These are phyloP conservation scores for Lobosporangium transversale DNA, from an alignment of 192 early-diverging fungal genomes.

Conservation along the genomic window DNA sequence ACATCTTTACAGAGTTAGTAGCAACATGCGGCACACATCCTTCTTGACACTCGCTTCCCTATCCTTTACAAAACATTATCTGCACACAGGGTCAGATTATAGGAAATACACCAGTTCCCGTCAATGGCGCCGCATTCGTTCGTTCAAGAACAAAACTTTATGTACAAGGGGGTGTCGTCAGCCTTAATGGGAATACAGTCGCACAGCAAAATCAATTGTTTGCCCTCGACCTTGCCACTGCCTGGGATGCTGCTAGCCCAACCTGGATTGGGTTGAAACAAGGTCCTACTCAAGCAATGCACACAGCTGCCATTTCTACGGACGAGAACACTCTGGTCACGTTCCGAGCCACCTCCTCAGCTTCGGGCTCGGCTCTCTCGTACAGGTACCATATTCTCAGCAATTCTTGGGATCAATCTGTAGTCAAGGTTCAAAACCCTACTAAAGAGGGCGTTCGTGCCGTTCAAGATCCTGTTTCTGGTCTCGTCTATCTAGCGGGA, in stretches of 20 bases:
- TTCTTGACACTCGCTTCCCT: too few species aligned
- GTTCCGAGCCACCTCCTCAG: neutral
- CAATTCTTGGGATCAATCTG: conserved; percentile 11
- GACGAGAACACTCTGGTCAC: conserved; percentile 15
- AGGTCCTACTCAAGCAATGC: conserved; percentile 7
- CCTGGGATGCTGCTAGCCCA: conserved; percentile 1
- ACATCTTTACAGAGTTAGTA: too few species aligned
- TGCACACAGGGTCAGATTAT: neutral
- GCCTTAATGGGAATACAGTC: conserved; percentile 4
- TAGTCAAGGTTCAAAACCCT: conserved; percentile 13
- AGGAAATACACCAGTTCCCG: neutral
- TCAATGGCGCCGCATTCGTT: conserved; percentile 4
- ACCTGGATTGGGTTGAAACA: conserved; percentile 9
- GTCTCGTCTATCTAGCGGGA: conserved; percentile 17
- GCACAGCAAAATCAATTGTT: conserved; percentile 22
- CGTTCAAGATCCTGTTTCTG: conserved; percentile 1
- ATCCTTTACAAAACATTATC: too few species aligned
- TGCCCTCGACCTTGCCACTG: conserved; percentile 5
- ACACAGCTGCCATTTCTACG: conserved; percentile 7
- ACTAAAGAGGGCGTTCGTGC: conserved; percentile 4
- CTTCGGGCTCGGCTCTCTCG: conserved; percentile 1
- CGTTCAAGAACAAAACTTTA: conserved; percentile 16
- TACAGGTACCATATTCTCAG: neutral
- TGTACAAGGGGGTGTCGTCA: conserved; percentile 14
- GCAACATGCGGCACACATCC: too few species aligned